Evolutionary conservation across 1,139 yeast genomes (phyloP).

Genomic region (Blastobotrys petasosporus): DNA sequence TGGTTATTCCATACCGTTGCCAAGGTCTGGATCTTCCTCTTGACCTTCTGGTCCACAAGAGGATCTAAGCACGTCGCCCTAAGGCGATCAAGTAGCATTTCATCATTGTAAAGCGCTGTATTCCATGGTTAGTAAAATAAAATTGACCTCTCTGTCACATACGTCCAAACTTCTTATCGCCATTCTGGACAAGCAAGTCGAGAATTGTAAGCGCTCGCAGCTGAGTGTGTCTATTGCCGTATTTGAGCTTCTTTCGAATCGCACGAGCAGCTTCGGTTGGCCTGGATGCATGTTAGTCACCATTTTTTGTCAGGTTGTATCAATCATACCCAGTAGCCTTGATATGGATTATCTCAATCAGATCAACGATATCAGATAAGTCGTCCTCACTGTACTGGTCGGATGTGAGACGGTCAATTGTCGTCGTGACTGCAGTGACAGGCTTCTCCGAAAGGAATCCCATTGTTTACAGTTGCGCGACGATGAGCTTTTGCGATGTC

Average conservation of each 20-base stretch:
- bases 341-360: slow-evolving; percentile 41
- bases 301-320: neutral
- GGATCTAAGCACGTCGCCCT: slow-evolving; percentile 45
- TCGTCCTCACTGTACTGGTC: slow-evolving; percentile 37
- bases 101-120: slow-evolving; percentile 56
- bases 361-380: slow-evolving; percentile 39
- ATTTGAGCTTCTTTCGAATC: slow-evolving; percentile 77
- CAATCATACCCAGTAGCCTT: slow-evolving; percentile 35
- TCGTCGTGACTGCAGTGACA: slow-evolving; percentile 45
- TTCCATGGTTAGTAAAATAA: neutral
- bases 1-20: slow-evolving; percentile 63
- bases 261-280: slow-evolving; percentile 87
- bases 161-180: slow-evolving; percentile 43
- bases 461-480: slow-evolving; percentile 21
- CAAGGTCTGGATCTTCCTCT: slow-evolving; percentile 42
- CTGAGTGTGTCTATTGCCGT: slow-evolving; percentile 63
- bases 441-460: slow-evolving; percentile 40
- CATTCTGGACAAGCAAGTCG: slow-evolving; percentile 73
- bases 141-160: slow-evolving; percentile 11
- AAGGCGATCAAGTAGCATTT: slow-evolving; percentile 61
- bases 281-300: slow-evolving; percentile 27
- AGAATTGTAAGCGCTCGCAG: slow-evolving; percentile 60
- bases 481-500: too few relatives aligned
- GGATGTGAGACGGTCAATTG: slow-evolving; percentile 41
- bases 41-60: slow-evolving; percentile 42